Conservation (phyloP, 2,329 filamentous ascomycete species). For the Aspergillus piperis region DNA sequence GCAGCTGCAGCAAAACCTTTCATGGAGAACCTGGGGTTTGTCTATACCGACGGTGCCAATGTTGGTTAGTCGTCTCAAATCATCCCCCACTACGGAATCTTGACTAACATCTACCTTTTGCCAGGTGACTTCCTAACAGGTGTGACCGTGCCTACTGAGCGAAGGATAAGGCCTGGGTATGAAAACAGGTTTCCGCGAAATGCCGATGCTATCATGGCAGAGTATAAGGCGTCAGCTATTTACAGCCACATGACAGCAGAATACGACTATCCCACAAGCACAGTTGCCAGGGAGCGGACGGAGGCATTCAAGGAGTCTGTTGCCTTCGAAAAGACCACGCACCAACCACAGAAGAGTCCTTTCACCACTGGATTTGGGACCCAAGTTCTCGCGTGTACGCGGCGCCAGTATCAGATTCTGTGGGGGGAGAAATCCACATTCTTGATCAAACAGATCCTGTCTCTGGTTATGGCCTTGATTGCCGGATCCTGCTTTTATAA, state of each 20-base stretch:
- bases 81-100: too few relatives aligned
- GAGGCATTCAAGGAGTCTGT: conserved; percentile 57
- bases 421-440: conserved; percentile 65
- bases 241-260: conserved; percentile 55
- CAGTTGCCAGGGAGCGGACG: conserved; percentile 52
- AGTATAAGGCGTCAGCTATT: conserved; percentile 56
- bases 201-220: conserved; percentile 45
- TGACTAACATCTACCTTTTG: too few relatives aligned
- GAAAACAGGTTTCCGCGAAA: conserved; percentile 47
- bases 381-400: conserved; percentile 59
- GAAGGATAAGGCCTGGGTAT: conserved; percentile 44
- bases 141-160: conserved; percentile 58
- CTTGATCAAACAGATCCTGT: conserved; percentile 61
- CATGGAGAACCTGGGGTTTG: conserved; percentile 65
- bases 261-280: conserved; percentile 56
- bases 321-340: conserved; percentile 55
- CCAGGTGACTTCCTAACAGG: conserved; percentile 62
- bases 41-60: conserved; percentile 62
- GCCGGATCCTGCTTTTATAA: conserved; percentile 68
- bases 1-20: conserved; percentile 60
- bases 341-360: conserved; percentile 55
- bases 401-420: conserved; percentile 64
- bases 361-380: conserved; percentile 55
- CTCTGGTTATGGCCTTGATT: conserved; percentile 61
- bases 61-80: conserved; percentile 41